A percentile compares a stretch with the other conserved stretches of the same genome.
Evolutionary conservation across 805 yeast genomes (phyloP).

Genomic region (Yarrowia deformans): DNA sequence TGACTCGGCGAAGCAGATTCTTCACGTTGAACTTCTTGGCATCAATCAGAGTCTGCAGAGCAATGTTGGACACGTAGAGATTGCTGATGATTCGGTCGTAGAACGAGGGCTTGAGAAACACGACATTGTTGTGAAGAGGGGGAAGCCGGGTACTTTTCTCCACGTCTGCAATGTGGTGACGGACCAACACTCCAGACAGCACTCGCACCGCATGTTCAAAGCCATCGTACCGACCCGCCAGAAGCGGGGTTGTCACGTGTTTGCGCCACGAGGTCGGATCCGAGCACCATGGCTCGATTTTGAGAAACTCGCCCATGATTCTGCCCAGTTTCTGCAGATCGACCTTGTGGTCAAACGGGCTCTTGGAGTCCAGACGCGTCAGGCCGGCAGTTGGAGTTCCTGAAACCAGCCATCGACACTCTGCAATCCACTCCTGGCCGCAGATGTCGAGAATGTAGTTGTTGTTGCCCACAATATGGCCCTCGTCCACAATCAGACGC

Average conservation of each 20-base stretch:
- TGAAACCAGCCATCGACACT: constrained; percentile 75
- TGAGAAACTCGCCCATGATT: constrained; percentile 25
- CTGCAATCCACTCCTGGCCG: constrained; percentile 60
- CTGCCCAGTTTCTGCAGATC: constrained; percentile 33
- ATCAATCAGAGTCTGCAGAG: not conserved
- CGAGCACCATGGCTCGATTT: constrained; percentile 21
- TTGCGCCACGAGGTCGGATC: not conserved
- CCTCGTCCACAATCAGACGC: constrained; percentile 75
- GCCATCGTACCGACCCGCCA: constrained; percentile 1
- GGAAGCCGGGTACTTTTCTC: not conserved
- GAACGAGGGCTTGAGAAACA: constrained; percentile 18
- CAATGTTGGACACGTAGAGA: constrained; percentile 3
- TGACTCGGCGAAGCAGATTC: not conserved
- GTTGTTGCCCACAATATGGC: constrained; percentile 64
- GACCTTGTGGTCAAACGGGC: not conserved
- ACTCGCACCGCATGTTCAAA: constrained; percentile 21
- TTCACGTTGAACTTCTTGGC: not conserved
- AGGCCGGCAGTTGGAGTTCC: constrained; percentile 81
- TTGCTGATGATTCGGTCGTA: constrained; percentile 16
- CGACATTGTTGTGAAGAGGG: constrained; percentile 2
- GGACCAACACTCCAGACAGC: constrained; percentile 1
- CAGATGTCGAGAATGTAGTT: constrained; percentile 59
- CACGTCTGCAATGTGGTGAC: constrained; percentile 11
- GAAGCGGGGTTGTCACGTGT: not conserved
- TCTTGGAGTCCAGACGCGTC: constrained; percentile 51